Evolutionary conservation across 805 yeast genomes (phyloP).

Genomic region (Nadsonia fulvescens): DNA sequence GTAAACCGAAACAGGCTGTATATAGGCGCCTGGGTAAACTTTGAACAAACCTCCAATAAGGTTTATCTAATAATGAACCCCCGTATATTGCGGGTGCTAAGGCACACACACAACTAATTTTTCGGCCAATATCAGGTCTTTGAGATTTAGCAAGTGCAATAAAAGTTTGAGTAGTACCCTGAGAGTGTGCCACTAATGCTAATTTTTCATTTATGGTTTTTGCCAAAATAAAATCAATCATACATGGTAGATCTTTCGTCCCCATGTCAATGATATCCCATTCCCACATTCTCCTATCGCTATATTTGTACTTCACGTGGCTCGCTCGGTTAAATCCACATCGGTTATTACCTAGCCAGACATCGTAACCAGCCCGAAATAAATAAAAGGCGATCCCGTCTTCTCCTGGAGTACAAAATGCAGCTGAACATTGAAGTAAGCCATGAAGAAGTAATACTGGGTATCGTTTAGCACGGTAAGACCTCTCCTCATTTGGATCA

Average conservation of each 20-base stretch:
- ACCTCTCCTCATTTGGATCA: conserved; percentile 28
- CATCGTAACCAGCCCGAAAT: conserved; percentile 49
- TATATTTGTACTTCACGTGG: conserved; percentile 31
- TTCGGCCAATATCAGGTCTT: conserved; percentile 27
- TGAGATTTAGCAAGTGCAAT: conserved; percentile 39
- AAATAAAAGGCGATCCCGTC: conserved; percentile 51
- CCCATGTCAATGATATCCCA: conserved; percentile 85
- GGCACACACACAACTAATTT: conserved; percentile 52
- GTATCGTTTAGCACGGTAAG: conserved; percentile 10
- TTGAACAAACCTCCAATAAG: conserved; percentile 19
- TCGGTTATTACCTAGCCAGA: conserved; percentile 84
- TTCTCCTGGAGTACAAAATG: conserved; percentile 68
- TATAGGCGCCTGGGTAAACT: no score
- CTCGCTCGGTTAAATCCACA: conserved; percentile 68
- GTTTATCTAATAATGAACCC: conserved; percentile 48
- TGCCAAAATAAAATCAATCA: conserved; percentile 41
- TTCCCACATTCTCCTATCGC: conserved; percentile 57
- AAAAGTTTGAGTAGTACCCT: conserved; percentile 81
- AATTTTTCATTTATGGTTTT: conserved; percentile 22
- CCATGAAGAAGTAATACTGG: conserved; percentile 80
- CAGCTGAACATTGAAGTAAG: conserved; percentile 68
- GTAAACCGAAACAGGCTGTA: conserved; percentile 59
- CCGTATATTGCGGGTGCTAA: conserved; percentile 88
- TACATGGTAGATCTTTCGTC: conserved; percentile 52
- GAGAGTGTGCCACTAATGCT: conserved; percentile 68